Conservation (phyloP, 306 rosid species). For the Cicer chorassanicum region DNA sequence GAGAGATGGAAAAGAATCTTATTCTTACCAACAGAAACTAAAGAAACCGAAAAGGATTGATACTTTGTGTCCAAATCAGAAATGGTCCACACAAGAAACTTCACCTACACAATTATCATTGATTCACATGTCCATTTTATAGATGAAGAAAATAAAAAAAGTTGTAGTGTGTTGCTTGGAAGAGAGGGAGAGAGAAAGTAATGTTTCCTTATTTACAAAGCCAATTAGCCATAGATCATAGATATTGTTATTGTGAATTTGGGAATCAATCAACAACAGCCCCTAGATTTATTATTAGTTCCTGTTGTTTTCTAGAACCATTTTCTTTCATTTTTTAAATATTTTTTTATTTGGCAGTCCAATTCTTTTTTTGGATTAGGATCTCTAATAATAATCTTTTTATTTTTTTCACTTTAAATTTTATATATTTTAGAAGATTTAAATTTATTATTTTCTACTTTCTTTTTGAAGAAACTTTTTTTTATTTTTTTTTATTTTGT, state of each 20-base stretch:
- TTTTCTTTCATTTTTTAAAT: no score
- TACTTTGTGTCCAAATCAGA: constrained; percentile 37
- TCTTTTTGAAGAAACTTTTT: no score
- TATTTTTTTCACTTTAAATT: no score
- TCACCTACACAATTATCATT: not conserved
- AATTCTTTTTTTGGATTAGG: no score
- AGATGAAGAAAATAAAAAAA: not conserved
- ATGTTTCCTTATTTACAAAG: constrained; percentile 4
- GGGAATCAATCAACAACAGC: constrained; percentile 13
- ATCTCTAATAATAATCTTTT: no score
- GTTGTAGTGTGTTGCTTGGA: not conserved
- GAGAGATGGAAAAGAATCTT: constrained; percentile 17
- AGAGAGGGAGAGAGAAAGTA: not conserved
- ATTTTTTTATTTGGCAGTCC: no score
- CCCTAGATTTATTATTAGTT: not conserved
- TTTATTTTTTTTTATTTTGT: no score
- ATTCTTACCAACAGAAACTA: constrained; percentile 51
- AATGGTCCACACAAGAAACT: constrained; percentile 12
- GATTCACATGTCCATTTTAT: constrained; percentile 7
- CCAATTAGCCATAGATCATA: not conserved
- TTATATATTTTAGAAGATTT: no score
- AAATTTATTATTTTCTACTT: no score
- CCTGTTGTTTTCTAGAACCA: not conserved
- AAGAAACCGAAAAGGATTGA: constrained; percentile 16
- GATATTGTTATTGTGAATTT: no score